Evolutionary conservation across 1,284 basidiomycete genomes (phyloP).

Genomic region (Cryptococcus floricola): DNA sequence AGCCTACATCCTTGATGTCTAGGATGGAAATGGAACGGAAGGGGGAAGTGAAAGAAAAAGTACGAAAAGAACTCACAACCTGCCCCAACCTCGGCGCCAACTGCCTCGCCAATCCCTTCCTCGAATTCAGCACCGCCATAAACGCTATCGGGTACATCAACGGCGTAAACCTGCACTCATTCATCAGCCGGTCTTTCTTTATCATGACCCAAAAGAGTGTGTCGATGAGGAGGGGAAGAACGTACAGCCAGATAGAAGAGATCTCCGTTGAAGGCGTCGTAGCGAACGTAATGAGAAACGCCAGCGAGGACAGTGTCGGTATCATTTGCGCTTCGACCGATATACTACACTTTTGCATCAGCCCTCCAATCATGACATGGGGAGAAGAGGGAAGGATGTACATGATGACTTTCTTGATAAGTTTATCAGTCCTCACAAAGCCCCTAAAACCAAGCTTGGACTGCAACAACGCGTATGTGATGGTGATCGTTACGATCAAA

Average conservation of each 20-base stretch:
- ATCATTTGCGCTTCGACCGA: conserved; percentile 9
- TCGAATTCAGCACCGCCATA: conserved; percentile 7
- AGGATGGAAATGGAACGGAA: background rate
- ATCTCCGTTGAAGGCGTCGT: conserved; percentile 1
- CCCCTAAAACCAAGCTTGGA: background rate
- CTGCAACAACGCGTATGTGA: conserved; percentile 2
- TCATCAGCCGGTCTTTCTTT: background rate
- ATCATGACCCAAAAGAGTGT: background rate
- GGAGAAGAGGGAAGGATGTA: conserved; percentile 1
- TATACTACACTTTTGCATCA: conserved; percentile 1
- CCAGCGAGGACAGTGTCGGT: conserved; percentile 4
- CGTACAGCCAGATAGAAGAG: conserved; percentile 11
- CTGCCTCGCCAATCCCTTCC: conserved; percentile 5
- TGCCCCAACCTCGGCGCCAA: background rate
- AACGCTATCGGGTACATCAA: conserved; percentile 8
- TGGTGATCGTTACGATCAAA: conserved; percentile 4
- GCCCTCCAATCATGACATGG: background rate
- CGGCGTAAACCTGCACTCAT: conserved; percentile 5
- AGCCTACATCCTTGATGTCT: too few relatives aligned
- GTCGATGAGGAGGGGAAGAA: background rate
- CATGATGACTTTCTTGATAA: background rate
- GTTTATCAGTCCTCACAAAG: conserved; percentile 4
- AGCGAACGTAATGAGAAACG: conserved; percentile 5
- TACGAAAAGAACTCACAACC: background rate
- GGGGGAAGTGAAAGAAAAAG: background rate